These are phyloP conservation scores for Cenchrus americanus DNA, from an alignment of 176 grass and related monocot species.

Conservation along the genomic window DNA sequence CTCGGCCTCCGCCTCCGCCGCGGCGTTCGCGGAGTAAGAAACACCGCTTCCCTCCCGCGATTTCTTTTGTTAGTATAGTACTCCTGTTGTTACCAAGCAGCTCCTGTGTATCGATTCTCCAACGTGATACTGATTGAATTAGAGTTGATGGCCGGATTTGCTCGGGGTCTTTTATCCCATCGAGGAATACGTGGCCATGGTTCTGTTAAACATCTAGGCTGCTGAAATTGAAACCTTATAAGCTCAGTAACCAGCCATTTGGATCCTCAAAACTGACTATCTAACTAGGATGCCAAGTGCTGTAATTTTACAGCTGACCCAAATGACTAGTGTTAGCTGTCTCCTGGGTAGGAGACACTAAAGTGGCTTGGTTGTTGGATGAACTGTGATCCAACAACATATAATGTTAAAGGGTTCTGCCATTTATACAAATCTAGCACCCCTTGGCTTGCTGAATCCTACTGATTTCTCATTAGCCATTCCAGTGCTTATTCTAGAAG, in stretches of 20 bases:
- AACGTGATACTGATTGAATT: neutral
- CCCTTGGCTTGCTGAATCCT: neutral
- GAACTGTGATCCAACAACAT: neutral
- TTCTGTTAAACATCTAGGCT: neutral
- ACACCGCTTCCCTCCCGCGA: neutral
- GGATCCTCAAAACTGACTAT: neutral
- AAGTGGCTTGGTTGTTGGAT: neutral
- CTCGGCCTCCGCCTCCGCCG: slow-evolving; percentile 11
- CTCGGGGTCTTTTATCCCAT: neutral
- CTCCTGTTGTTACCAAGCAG: neutral
- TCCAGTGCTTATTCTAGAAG: neutral
- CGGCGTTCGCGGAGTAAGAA: slow-evolving; percentile 49
- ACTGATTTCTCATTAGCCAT: neutral
- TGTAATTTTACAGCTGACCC: neutral
- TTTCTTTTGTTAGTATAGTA: neutral
- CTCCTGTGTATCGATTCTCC: neutral
- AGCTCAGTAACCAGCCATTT: neutral
- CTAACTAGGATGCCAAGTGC: neutral
- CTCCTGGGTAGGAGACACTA: neutral
- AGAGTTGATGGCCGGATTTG: neutral
- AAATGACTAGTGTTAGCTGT: neutral
- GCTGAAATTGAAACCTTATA: neutral
- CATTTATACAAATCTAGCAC: neutral
- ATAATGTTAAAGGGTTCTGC: neutral
- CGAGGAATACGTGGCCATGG: neutral